Evolutionary conservation across 352 stramenopile species (phyloP), one percentile per base, ranked within the genome.

Genomic region (Thraustochytrium striatum): DNA sequence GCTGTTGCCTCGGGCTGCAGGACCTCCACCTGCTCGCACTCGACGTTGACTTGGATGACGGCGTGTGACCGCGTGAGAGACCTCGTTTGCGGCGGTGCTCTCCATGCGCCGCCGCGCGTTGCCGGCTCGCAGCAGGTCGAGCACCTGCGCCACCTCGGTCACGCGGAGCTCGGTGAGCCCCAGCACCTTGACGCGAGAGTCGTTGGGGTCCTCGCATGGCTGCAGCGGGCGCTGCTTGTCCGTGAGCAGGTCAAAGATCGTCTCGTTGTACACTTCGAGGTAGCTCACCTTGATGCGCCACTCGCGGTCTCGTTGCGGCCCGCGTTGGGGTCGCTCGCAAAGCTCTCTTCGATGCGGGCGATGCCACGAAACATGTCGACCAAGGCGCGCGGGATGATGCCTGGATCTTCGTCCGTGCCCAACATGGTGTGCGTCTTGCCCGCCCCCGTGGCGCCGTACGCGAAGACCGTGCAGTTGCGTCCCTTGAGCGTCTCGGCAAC

Each of bases 1-100:
- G 69, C 89, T 82, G 57, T 72, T 62, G 13, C 50, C 69, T 9
- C 68, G 79, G 41, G 58, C 43, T 43, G 44, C 7, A 52, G 1
- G 5, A 33, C 25, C 38, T 69, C 69, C n/a, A 79, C 11, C 13
- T 85, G 70, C 90, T 85, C 85, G 39, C 92, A 89, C 79, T 93
- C 88, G 1, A 94, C 87, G 8, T 91, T 83, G 2, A 95, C 87
- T 53, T 95, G 90, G 0, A 96, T 82, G 43, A 97, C 88, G 0
- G 91, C 92, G 72, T 97, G 92, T 82, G 43, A 97, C 88, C 0
- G 91, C 92, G 72, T 97, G 92, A 0, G 90, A 96, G 0, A 92
- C 90, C 1, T 88, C 83, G 59, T 97, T 96, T 2, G 92, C 91
- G 0, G 89, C 87, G 0, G 92, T 96, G 8, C 88, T 87, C 57